These are phyloP conservation scores for Aurinia saxatilis DNA, from an alignment of 345 rosid genomes.

Conservation along the genomic window DNA sequence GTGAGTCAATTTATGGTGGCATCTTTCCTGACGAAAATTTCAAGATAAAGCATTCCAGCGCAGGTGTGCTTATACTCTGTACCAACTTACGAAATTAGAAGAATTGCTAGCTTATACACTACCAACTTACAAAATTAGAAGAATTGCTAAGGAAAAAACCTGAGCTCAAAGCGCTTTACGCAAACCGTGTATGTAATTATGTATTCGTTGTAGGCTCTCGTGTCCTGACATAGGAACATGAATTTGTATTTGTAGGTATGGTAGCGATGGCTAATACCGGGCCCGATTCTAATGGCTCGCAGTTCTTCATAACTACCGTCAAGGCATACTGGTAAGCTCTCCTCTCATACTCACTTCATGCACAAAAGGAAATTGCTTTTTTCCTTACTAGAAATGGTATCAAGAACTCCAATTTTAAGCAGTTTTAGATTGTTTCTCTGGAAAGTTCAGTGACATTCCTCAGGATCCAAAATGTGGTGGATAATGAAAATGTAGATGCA, in stretches of 20 bases:
- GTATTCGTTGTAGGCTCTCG: not conserved
- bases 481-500: not conserved
- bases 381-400: not conserved
- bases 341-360: not conserved
- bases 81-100: not conserved
- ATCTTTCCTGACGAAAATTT: slow-evolving; percentile 86
- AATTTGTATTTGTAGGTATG: slow-evolving; percentile 42
- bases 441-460: not conserved
- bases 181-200: too few relatives aligned
- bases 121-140: too few relatives aligned
- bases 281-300: slow-evolving; percentile 90
- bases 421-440: too few relatives aligned
- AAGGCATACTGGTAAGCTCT: slow-evolving; percentile 87
- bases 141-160: too few relatives aligned
- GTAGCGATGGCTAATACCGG: slow-evolving; percentile 95
- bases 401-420: not conserved
- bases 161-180: not conserved
- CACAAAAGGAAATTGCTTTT: not conserved
- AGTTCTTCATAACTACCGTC: slow-evolving; percentile 87
- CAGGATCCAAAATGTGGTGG: not conserved
- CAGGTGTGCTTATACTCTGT: slow-evolving; percentile 44
- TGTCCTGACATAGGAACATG: not conserved
- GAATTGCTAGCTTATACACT: too few relatives aligned
- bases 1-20: slow-evolving; percentile 75
- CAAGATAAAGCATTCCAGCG: slow-evolving; percentile 72